Evolutionary conservation across 305 asterid genomes (phyloP), one percentile per base, ranked within the genome.

Genomic region (Solanum hybrid): DNA sequence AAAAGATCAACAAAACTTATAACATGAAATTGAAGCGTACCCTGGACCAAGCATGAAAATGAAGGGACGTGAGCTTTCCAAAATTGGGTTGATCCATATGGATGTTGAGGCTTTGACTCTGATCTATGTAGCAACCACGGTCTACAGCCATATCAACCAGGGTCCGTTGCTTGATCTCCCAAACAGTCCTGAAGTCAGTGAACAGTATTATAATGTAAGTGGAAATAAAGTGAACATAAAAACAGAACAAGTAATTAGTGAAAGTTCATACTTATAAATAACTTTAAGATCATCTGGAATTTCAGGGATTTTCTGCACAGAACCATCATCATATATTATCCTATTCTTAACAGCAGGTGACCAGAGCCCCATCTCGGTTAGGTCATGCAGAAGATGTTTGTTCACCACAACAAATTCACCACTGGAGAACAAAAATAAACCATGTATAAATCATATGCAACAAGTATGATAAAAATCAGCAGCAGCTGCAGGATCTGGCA

Each of bases 371-470:
- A 95, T 94, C 95, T 96, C 98, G 1, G 98, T 97, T 91, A 97
- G 91, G 93, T 97, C 99, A 35, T 97, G 94, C 84, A 97, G 97
- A 88, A 97, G 98, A 93, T 97, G 99, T 86, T 96, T 97, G 96
- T 97, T 97, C 92, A 97, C 99, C 90, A 97, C 99, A 71, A 96
- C 99, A 93, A 96, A 96, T 92, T 97, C 99, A 9, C 99, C 98
- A 89, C 98, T 96, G 92, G n/a, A n/a, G n/a, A n/a, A n/a, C n/a
- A n/a, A n/a, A n/a, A n/a, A n/a, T n/a, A n/a, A n/a, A n/a, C n/a
- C n/a, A n/a, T n/a, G n/a, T n/a, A n/a, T n/a, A n/a, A n/a, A n/a
- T n/a, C n/a, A n/a, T n/a, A n/a, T n/a, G n/a, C n/a, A n/a, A n/a
- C n/a, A n/a, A n/a, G n/a, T n/a, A n/a, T n/a, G n/a, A n/a, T n/a